Conservation (phyloP, 2,329 filamentous ascomycete species). For the Colletotrichum theobromicola region DNA sequence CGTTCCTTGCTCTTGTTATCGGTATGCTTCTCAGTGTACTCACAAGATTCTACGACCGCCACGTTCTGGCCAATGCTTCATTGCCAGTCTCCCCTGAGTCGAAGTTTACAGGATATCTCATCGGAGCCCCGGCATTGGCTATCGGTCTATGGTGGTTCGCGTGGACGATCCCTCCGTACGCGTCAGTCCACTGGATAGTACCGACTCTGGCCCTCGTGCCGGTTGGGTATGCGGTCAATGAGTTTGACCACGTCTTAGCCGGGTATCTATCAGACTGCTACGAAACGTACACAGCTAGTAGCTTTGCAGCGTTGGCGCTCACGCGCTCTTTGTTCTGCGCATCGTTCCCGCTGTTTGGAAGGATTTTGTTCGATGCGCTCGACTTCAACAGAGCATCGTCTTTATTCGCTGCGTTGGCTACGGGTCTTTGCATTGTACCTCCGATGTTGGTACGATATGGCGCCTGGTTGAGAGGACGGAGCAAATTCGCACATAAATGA, state of each 20-base stretch:
- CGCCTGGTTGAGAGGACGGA: background rate
- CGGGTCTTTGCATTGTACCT: background rate
- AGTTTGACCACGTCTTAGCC: conserved; percentile 34
- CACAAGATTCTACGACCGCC: background rate
- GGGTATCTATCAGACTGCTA: conserved; percentile 8
- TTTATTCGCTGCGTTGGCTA: background rate
- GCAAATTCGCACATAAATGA: background rate
- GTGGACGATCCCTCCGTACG: conserved; percentile 48
- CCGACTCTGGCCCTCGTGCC: conserved; percentile 43
- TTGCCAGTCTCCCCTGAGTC: conserved; percentile 14
- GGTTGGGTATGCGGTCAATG: conserved; percentile 52
- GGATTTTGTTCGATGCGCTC: background rate
- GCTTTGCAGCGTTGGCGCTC: background rate
- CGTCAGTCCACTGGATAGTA: conserved; percentile 38
- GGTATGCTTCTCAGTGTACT: background rate
- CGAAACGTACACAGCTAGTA: background rate
- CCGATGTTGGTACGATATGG: background rate
- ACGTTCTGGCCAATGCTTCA: background rate
- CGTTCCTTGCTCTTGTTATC: background rate
- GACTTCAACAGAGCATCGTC: background rate
- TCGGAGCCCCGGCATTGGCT: conserved; percentile 47
- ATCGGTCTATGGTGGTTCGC: conserved; percentile 49
- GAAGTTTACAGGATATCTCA: conserved; percentile 35
- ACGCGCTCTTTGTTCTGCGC: background rate
- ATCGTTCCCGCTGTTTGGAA: background rate